Percentiles rank a stretch among this genome's conserved stretches.
Evolutionary conservation across 345 rosid species (phyloP).

Genomic region (Eucalyptus victrix): DNA sequence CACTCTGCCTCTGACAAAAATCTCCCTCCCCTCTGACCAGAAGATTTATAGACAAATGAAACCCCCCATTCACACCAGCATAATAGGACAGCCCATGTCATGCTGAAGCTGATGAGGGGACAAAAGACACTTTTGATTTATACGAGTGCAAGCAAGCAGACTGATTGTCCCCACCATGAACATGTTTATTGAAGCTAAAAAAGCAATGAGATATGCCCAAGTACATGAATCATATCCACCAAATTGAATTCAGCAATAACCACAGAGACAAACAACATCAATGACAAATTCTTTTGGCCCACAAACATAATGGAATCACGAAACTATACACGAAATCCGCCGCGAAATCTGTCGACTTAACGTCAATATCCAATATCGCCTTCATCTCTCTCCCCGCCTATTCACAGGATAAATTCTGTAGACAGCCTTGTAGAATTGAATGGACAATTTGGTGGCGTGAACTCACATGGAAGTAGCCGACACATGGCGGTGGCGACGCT

Average conservation of each 20-base stretch:
- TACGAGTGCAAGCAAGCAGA: not conserved
- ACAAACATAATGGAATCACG: not conserved
- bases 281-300: not conserved
- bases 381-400: not conserved
- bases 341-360: not conserved
- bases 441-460: not conserved
- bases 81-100: not conserved
- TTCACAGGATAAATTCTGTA: not conserved
- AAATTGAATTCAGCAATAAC: not conserved
- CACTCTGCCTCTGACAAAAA: not conserved
- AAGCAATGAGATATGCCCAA: not conserved
- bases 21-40: not conserved
- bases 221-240: not conserved
- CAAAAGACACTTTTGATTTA: not conserved
- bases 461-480: not conserved
- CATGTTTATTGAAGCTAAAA: not conserved
- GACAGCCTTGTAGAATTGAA: not conserved
- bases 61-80: not conserved
- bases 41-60: not conserved
- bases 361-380: not conserved
- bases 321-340: not conserved
- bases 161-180: not conserved
- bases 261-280: not conserved
- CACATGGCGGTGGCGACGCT: constrained; percentile 5
- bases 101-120: not conserved